A percentile compares a stretch with the other conserved stretches of the same genome.
Evolutionary conservation across 768 basidiomycete genomes (phyloP).

Genomic region (Leccinum rimulosum): DNA sequence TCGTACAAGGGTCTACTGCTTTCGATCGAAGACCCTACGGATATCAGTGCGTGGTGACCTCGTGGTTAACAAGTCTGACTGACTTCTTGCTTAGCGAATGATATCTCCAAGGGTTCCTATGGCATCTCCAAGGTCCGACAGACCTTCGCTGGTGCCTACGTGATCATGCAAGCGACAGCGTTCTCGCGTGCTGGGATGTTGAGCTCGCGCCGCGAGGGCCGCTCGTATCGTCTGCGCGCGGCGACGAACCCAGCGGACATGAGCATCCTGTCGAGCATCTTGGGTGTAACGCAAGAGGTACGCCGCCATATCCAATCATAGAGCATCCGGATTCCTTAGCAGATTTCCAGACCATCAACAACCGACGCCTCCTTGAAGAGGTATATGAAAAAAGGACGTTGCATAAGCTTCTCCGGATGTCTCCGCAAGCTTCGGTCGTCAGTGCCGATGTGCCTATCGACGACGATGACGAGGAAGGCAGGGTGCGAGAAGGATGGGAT

Average conservation of each 20-base stretch:
- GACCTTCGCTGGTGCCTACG: conserved; percentile 79
- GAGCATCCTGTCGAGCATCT: conserved; percentile 76
- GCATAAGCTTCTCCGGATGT: conserved; percentile 56
- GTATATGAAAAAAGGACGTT: conserved; percentile 58
- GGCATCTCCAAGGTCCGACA: conserved; percentile 64
- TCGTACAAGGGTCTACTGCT: conserved; percentile 55
- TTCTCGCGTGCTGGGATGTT: conserved; percentile 65
- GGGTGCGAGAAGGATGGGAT: conserved; percentile 39
- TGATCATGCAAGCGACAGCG: conserved; percentile 73
- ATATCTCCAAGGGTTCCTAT: conserved; percentile 88
- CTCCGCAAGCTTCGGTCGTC: conserved; percentile 16
- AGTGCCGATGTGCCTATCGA: conserved; percentile 20
- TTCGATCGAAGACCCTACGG: conserved; percentile 92
- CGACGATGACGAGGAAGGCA: conserved; percentile 13
- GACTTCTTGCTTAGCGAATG: conserved; percentile 62
- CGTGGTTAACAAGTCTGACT: background rate
- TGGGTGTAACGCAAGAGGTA: conserved; percentile 85
- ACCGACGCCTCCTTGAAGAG: conserved; percentile 66
- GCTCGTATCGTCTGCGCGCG: conserved; percentile 43
- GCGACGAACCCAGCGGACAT: conserved; percentile 55
- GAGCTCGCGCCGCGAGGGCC: conserved; percentile 51
- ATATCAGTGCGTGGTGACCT: conserved; percentile 60
- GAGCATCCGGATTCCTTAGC: conserved; percentile 4
- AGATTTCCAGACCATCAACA: conserved; percentile 63
- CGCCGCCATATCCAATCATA: conserved; percentile 14